These are phyloP conservation scores for Amborella trichopoda DNA, from an alignment of 164 flowering plant species.

Conservation along the genomic window DNA sequence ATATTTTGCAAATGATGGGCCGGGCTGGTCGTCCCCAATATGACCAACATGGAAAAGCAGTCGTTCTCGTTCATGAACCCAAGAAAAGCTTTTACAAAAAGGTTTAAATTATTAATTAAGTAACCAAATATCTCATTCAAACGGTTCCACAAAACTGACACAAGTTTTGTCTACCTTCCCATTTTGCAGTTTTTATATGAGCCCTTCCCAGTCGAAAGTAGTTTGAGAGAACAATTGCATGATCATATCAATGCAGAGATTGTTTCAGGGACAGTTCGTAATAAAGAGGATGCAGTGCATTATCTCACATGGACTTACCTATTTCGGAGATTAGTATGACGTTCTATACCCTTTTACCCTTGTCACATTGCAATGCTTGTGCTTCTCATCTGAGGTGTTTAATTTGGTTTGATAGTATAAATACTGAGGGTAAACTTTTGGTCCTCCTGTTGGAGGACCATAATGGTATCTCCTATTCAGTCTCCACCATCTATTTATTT, in stretches of 20 bases:
- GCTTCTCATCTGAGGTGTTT: too few relatives aligned
- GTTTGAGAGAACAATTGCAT: slow-evolving; percentile 81
- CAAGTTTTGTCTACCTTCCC: slow-evolving; percentile 4
- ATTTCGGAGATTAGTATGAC: slow-evolving; percentile 81
- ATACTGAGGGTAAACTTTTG: too few relatives aligned
- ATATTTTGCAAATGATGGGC: slow-evolving; percentile 99
- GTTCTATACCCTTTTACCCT: background rate
- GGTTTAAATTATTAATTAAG: slow-evolving; percentile 27
- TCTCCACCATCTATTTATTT: too few relatives aligned
- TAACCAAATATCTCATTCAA: background rate
- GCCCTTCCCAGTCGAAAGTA: slow-evolving; percentile 99
- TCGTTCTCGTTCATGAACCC: slow-evolving; percentile 98
- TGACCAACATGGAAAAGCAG: slow-evolving; percentile 98
- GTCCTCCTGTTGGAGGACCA: too few relatives aligned
- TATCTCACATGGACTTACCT: slow-evolving; percentile 98
- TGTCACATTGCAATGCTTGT: too few relatives aligned
- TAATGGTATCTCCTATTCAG: too few relatives aligned
- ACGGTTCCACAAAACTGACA: too few relatives aligned
- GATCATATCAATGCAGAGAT: slow-evolving; percentile 93
- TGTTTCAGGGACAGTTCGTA: slow-evolving; percentile 82
- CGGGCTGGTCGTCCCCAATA: slow-evolving; percentile 98
- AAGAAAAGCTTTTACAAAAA: slow-evolving; percentile 97
- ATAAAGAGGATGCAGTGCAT: slow-evolving; percentile 89
- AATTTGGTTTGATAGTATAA: too few relatives aligned
- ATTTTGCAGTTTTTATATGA: slow-evolving; percentile 81